Conservation (phyloP, 495 filamentous ascomycete species). For the Opeltia flavorubescens region DNA sequence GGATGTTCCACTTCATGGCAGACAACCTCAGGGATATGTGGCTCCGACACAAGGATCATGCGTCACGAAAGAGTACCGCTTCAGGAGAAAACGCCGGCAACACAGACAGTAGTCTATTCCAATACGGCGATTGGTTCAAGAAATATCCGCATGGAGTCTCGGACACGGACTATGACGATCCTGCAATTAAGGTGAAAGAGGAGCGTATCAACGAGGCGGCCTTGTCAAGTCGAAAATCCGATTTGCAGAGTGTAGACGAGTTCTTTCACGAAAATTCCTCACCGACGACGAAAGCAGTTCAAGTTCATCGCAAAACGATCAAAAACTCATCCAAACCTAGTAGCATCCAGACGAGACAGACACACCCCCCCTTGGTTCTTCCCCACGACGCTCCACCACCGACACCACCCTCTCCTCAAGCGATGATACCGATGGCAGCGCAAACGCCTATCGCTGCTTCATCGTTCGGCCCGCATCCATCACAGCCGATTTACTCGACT, state of each 20-base stretch:
- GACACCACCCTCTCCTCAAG: constrained; percentile 22
- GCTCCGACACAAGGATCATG: constrained; percentile 68
- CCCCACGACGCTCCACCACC: constrained; percentile 18
- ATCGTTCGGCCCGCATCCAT: constrained; percentile 23
- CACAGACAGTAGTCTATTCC: constrained; percentile 55
- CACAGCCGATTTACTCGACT: constrained; percentile 31
- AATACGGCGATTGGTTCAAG: constrained; percentile 97
- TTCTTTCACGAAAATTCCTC: constrained; percentile 83
- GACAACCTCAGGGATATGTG: constrained; percentile 89
- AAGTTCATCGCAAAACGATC: background rate
- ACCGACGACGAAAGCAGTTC: constrained; percentile 25
- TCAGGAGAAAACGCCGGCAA: constrained; percentile 32
- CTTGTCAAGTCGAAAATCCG: constrained; percentile 69
- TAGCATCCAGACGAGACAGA: background rate
- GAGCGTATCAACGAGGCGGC: constrained; percentile 67
- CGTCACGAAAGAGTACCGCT: constrained; percentile 22
- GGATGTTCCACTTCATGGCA: constrained; percentile 92
- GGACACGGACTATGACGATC: constrained; percentile 68
- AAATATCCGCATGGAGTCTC: constrained; percentile 89
- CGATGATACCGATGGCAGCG: constrained; percentile 20
- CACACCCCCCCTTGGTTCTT: constrained; percentile 2
- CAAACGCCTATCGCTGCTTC: constrained; percentile 21
- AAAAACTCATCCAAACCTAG: background rate
- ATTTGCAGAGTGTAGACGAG: constrained; percentile 86
- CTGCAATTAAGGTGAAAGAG: constrained; percentile 43